phyloP scores from a whole-genome alignment of 805 yeast genomes.

The Isabelozyma rhagii region DNA sequence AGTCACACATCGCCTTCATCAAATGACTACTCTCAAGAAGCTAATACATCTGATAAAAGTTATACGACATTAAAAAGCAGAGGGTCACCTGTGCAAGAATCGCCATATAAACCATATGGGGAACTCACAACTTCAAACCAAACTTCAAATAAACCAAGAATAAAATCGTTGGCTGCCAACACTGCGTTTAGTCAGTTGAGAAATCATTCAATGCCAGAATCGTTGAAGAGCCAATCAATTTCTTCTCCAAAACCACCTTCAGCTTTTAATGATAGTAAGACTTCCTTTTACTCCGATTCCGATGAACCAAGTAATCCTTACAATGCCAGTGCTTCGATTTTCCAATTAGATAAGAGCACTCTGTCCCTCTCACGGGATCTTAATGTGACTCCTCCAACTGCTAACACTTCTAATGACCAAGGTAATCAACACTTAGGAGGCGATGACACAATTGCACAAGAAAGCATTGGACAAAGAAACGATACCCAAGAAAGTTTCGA shows the following conservation, averaged over 20 bases:
- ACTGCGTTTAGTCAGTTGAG: conserved; percentile 37
- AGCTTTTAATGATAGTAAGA: not conserved
- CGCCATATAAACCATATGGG: not conserved
- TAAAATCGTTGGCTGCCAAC: conserved; percentile 28
- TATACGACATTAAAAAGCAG: conserved; percentile 2
- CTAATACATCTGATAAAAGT: not conserved
- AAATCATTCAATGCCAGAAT: conserved; percentile 6
- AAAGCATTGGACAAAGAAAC: not conserved
- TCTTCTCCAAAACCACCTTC: not conserved
- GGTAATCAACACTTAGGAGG: not conserved
- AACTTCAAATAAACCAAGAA: conserved; percentile 13
- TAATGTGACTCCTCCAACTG: conserved; percentile 12
- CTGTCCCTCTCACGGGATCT: conserved; percentile 7
- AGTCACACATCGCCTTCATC: not conserved
- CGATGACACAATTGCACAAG: not conserved
- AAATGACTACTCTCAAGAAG: conserved; percentile 4
- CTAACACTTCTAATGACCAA: conserved; percentile 9
- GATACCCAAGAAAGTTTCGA: not conserved
- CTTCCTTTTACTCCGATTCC: conserved; percentile 1
- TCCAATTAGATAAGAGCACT: conserved; percentile 11
- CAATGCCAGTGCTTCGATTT: not conserved
- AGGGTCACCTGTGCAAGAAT: conserved; percentile 7
- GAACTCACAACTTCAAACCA: not conserved
- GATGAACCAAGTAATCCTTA: not conserved
- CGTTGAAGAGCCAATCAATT: not conserved